Percentiles rank a stretch among this genome's conserved stretches.
Evolutionary conservation across 257 asterid species (phyloP).

Genomic region (Fraxinus quadrangulata): DNA sequence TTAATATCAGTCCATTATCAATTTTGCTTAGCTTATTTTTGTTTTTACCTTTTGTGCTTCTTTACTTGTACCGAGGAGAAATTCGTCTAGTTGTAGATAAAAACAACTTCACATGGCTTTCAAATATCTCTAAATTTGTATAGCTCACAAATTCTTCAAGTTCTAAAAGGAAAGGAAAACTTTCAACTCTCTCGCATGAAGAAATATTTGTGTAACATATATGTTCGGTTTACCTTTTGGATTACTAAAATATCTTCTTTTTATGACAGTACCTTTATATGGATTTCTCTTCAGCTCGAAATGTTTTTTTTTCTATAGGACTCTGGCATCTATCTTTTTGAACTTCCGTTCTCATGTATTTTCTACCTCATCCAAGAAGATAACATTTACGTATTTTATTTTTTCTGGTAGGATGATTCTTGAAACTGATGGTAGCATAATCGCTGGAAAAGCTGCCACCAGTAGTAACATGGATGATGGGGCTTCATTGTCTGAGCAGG

Average conservation of each 20-base stretch:
- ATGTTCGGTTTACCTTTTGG: background rate
- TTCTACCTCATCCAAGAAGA: background rate
- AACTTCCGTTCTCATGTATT: background rate
- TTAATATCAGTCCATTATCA: background rate
- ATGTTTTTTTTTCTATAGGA: background rate
- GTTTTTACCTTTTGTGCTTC: background rate
- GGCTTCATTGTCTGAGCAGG: conserved; percentile 91
- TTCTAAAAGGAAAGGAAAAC: background rate
- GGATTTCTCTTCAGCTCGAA: background rate
- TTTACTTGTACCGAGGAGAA: background rate
- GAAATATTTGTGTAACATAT: background rate
- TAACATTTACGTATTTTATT: background rate
- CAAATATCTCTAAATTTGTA: background rate
- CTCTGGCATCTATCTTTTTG: background rate
- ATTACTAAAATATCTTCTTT: background rate
- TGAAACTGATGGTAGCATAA: conserved; percentile 84
- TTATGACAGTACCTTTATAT: background rate
- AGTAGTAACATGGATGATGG: conserved; percentile 76
- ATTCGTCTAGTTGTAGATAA: background rate
- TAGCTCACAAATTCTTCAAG: background rate
- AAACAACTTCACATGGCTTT: background rate
- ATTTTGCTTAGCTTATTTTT: background rate
- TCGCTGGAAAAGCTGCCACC: conserved; percentile 88
- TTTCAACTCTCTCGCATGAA: background rate
- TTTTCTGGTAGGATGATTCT: conserved; percentile 66